Conservation (phyloP, 345 rosid species). For the Acer negundo region DNA sequence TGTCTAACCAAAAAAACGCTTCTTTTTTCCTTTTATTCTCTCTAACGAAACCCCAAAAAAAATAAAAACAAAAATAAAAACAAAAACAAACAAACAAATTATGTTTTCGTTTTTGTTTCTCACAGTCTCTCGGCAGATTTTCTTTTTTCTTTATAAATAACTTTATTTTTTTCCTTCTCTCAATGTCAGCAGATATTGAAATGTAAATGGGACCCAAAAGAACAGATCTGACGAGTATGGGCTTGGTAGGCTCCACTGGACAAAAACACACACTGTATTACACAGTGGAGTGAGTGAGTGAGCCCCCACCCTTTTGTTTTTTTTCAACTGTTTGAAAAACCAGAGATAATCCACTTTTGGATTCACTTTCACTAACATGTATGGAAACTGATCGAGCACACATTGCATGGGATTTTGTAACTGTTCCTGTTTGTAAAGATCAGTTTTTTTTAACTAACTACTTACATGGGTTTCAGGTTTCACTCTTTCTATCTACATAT, state of each 20-base stretch:
- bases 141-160: conserved; percentile 4
- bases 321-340: no score
- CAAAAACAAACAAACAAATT: no score
- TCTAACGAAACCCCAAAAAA: no score
- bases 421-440: conserved; percentile 21
- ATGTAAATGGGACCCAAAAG: conserved; percentile 36
- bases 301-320: no score
- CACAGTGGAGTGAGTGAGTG: no score
- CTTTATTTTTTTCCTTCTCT: no score
- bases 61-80: no score
- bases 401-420: conserved; percentile 25
- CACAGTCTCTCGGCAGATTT: conserved; percentile 8
- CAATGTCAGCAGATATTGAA: background rate
- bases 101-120: background rate
- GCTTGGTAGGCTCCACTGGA: conserved; percentile 53
- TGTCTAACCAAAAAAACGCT: conserved; percentile 2
- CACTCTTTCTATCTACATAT: background rate
- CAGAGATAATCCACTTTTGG: conserved; percentile 23
- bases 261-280: conserved; percentile 10
- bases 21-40: no score
- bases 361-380: conserved; percentile 23
- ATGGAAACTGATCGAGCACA: conserved; percentile 17
- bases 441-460: background rate
- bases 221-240: conserved; percentile 56
- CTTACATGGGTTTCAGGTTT: conserved; percentile 14